phyloP scores from a whole-genome alignment of 805 yeast species.

The Candida coleopterorum region DNA sequence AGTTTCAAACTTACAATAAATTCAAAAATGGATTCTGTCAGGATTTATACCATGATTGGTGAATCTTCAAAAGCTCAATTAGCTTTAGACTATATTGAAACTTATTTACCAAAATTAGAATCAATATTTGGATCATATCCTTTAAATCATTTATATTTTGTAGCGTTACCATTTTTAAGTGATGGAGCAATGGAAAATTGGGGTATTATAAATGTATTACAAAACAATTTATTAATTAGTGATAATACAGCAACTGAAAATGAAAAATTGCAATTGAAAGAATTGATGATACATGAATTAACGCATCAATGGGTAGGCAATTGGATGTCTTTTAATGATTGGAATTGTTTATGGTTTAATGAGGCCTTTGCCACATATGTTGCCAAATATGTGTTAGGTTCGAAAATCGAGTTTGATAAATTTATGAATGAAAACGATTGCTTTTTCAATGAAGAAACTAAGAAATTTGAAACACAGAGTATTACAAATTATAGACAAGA shows the following conservation, averaged over 20 bases:
- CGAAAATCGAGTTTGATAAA: constrained; percentile 16
- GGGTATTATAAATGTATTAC: constrained; percentile 60
- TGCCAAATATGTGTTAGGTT: constrained; percentile 27
- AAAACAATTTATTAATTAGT: constrained; percentile 37
- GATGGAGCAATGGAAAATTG: constrained; percentile 84
- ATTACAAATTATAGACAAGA: constrained; percentile 30
- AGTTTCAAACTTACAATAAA: constrained; percentile 16
- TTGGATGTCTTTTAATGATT: constrained; percentile 58
- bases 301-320: constrained; percentile 83
- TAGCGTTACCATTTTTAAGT: constrained; percentile 63
- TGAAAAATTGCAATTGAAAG: constrained; percentile 37
- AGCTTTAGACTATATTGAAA: constrained; percentile 45
- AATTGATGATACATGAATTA: constrained; percentile 64
- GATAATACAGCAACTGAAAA: constrained; percentile 16
- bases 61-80: constrained; percentile 43
- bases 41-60: constrained; percentile 54
- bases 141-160: constrained; percentile 58
- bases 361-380: constrained; percentile 78
- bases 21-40: constrained; percentile 11
- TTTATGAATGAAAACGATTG: constrained; percentile 27
- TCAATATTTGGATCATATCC: constrained; percentile 49
- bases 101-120: constrained; percentile 46
- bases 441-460: constrained; percentile 10
- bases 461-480: constrained; percentile 22
- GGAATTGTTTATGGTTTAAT: constrained; percentile 69